These are phyloP conservation scores for Aspergillus asperescens DNA, from an alignment of 495 filamentous ascomycete genomes.

Conservation along the genomic window DNA sequence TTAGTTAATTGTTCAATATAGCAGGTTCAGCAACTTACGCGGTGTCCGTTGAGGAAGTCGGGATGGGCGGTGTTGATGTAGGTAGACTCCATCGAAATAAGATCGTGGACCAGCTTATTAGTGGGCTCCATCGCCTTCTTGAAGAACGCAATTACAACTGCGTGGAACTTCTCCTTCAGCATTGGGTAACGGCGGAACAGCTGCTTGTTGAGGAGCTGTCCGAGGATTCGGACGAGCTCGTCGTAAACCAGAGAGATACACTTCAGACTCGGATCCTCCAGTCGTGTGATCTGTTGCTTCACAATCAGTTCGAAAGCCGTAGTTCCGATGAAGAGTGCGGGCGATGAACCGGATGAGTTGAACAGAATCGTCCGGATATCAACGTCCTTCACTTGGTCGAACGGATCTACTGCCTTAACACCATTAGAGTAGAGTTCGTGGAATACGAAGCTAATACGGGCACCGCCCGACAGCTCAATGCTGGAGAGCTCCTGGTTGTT, in stretches of 20 bases:
- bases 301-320: slow-evolving; percentile 97
- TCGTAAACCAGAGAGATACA: slow-evolving; percentile 97
- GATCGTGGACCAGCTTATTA: slow-evolving; percentile 90
- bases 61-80: slow-evolving; percentile 99
- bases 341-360: slow-evolving; percentile 97
- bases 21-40: slow-evolving; percentile 43
- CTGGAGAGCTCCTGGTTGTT: slow-evolving; percentile 95
- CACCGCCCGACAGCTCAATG: slow-evolving; percentile 90
- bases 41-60: slow-evolving; percentile 94
- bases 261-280: slow-evolving; percentile 95
- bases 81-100: slow-evolving; percentile 91
- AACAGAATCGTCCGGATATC: slow-evolving; percentile 95
- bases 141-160: slow-evolving; percentile 91
- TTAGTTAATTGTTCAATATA: slow-evolving; percentile 5
- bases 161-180: slow-evolving; percentile 95
- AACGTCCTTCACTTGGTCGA: slow-evolving; percentile 94
- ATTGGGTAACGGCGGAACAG: slow-evolving; percentile 87
- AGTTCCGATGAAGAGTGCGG: slow-evolving; percentile 94
- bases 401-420: slow-evolving; percentile 96
- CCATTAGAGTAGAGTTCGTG: slow-evolving; percentile 98
- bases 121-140: slow-evolving; percentile 97
- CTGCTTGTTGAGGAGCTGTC: slow-evolving; percentile 80
- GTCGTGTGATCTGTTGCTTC: slow-evolving; percentile 94
- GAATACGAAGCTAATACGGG: slow-evolving; percentile 98
- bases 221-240: slow-evolving; percentile 92